phyloP scores from a whole-genome alignment of 2,329 filamentous ascomycete genomes.

The Aureobasidium zeae region DNA sequence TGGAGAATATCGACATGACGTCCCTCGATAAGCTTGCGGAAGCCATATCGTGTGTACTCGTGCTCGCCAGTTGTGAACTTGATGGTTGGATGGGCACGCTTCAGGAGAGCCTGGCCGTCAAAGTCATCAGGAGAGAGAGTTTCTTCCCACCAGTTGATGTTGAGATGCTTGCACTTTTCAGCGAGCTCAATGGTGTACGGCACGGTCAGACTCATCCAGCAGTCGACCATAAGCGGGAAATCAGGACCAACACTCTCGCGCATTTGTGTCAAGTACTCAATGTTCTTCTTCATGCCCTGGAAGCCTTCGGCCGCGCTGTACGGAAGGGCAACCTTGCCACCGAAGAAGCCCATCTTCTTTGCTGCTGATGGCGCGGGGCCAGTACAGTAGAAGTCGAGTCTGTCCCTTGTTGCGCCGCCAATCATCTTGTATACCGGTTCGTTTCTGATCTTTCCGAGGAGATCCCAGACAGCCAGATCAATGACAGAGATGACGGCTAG shows the following conservation, averaged over 20 bases:
- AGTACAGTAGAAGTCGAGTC: conserved; percentile 89
- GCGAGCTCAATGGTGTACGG: conserved; percentile 87
- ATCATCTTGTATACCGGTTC: conserved; percentile 94
- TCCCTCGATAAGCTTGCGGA: conserved; percentile 86
- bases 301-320: conserved; percentile 83
- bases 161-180: conserved; percentile 69
- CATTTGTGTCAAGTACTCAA: conserved; percentile 79
- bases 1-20: conserved; percentile 91
- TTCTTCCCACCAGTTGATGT: conserved; percentile 98
- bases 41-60: conserved; percentile 88
- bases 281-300: conserved; percentile 74
- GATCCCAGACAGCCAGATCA: conserved; percentile 85
- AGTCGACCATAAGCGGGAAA: conserved; percentile 90
- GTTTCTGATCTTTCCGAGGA: conserved; percentile 80
- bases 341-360: conserved; percentile 80
- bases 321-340: conserved; percentile 80
- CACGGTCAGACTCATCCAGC: conserved; percentile 93
- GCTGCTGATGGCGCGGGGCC: conserved; percentile 74
- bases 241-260: conserved; percentile 77
- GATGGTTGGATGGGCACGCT: conserved; percentile 77
- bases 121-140: conserved; percentile 85
- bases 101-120: conserved; percentile 81
- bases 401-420: conserved; percentile 75
- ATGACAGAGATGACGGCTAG: conserved; percentile 90
- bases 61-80: conserved; percentile 97